Conservation (phyloP, 2,329 filamentous ascomycete species). For the Colletotrichum spaethianum region DNA sequence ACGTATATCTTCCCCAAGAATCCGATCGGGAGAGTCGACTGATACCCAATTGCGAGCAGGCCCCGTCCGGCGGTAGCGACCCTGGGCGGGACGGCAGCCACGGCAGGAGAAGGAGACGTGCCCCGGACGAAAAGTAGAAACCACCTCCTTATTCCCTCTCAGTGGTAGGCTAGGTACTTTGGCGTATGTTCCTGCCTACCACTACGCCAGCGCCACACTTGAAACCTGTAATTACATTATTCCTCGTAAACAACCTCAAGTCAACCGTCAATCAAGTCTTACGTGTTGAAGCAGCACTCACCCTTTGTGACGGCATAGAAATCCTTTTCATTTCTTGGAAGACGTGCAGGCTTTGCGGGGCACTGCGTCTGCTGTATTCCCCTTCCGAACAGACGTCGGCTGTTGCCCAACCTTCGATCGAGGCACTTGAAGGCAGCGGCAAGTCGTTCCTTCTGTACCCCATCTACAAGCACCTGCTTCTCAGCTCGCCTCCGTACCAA, state of each 20-base stretch:
- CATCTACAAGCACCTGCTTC: neutral
- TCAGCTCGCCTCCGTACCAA: neutral
- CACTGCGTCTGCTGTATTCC: neutral
- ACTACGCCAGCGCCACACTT: neutral
- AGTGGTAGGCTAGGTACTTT: neutral
- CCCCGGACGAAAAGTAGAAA: neutral
- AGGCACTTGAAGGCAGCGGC: neutral
- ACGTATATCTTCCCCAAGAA: neutral
- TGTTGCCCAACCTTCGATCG: neutral
- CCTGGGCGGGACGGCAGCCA: conserved; percentile 1
- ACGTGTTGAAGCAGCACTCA: neutral
- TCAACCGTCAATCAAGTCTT: neutral
- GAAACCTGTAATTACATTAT: neutral
- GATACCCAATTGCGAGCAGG: neutral
- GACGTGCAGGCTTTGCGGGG: neutral
- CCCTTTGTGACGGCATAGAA: neutral
- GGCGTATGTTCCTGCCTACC: neutral
- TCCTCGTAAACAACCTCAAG: neutral
- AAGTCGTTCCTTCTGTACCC: neutral
- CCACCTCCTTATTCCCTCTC: neutral
- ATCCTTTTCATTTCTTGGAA: neutral
- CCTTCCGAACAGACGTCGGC: too few species aligned
- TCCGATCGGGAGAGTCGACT: too few species aligned
- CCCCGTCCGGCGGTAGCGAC: neutral
- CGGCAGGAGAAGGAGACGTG: neutral